phyloP scores from a whole-genome alignment of 768 basidiomycete genomes.

The Pseudohyphozyma bogoriensis region DNA sequence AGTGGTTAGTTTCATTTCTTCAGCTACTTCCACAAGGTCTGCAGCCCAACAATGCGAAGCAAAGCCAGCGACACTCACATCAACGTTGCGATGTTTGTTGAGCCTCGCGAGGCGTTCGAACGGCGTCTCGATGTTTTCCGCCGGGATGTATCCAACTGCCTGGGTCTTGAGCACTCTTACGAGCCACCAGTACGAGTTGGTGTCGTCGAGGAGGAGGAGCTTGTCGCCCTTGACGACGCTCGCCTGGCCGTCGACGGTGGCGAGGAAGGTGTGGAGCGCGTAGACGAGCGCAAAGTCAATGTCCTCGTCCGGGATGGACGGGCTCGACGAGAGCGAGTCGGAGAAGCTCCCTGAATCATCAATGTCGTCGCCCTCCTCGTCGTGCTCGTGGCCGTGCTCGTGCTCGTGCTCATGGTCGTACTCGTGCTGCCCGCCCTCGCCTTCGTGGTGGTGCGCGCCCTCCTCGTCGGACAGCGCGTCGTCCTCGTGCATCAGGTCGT shows the following conservation, averaged over 20 bases:
- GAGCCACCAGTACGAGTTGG: conserved; percentile 99
- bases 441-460: neutral
- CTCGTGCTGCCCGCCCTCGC: neutral
- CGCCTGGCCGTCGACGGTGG: conserved; percentile 96
- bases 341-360: conserved; percentile 26
- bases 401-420: neutral
- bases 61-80: conserved; percentile 49
- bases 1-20: neutral
- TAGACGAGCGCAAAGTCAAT: conserved; percentile 91
- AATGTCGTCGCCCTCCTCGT: conserved; percentile 12
- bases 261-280: conserved; percentile 89
- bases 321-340: conserved; percentile 30
- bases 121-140: conserved; percentile 98
- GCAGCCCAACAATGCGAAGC: neutral
- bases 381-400: neutral
- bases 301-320: conserved; percentile 34
- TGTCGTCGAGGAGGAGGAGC: conserved; percentile 92
- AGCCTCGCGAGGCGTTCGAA: conserved; percentile 88
- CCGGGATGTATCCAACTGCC: conserved; percentile 97
- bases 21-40: too few species aligned
- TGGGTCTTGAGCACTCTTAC: conserved; percentile 97
- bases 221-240: conserved; percentile 98
- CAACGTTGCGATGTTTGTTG: conserved; percentile 95
- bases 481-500: neutral
- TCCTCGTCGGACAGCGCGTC: neutral